Conservation (phyloP, 495 filamentous ascomycete genomes). For the Aspergillus panamensis region DNA sequence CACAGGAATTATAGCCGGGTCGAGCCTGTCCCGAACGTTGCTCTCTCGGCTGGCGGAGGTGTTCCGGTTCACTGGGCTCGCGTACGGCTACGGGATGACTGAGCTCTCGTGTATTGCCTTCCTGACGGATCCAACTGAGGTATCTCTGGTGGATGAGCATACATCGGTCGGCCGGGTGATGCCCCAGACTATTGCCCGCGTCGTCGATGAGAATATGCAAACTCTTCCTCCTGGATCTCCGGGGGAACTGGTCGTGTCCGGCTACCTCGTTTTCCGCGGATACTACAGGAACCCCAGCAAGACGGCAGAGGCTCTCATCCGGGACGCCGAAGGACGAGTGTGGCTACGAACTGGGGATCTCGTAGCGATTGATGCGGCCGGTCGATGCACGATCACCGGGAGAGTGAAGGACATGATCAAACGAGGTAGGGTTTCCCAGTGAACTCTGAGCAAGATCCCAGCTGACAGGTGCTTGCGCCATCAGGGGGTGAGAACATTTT, state of each 20-base stretch:
- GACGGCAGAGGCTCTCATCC: constrained; percentile 61
- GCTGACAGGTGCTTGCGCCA: too few relatives aligned
- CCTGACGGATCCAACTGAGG: constrained; percentile 67
- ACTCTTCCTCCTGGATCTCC: constrained; percentile 52
- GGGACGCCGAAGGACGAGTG: constrained; percentile 10
- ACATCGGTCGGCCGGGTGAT: constrained; percentile 63
- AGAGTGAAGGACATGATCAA: constrained; percentile 63
- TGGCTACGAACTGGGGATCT: constrained; percentile 27
- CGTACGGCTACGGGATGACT: constrained; percentile 17
- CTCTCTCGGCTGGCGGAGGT: neutral
- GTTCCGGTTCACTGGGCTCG: neutral
- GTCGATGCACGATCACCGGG: constrained; percentile 39
- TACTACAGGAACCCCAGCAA: constrained; percentile 67
- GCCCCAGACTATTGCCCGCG: constrained; percentile 71
- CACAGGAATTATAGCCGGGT: constrained; percentile 5
- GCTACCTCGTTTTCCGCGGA: constrained; percentile 78
- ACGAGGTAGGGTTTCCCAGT: constrained; percentile 37
- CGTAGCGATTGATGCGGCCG: constrained; percentile 15
- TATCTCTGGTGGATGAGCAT: too few relatives aligned
- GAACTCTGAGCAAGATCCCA: too few relatives aligned
- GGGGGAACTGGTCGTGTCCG: constrained; percentile 72
- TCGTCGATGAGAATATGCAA: constrained; percentile 57
- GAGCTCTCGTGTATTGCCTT: constrained; percentile 49
- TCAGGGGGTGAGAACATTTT: constrained; percentile 72
- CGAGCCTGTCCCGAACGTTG: neutral